Evolutionary conservation across 2,329 filamentous ascomycete genomes (phyloP).

Genomic region (Zelopaecilomyces penicillatus): DNA sequence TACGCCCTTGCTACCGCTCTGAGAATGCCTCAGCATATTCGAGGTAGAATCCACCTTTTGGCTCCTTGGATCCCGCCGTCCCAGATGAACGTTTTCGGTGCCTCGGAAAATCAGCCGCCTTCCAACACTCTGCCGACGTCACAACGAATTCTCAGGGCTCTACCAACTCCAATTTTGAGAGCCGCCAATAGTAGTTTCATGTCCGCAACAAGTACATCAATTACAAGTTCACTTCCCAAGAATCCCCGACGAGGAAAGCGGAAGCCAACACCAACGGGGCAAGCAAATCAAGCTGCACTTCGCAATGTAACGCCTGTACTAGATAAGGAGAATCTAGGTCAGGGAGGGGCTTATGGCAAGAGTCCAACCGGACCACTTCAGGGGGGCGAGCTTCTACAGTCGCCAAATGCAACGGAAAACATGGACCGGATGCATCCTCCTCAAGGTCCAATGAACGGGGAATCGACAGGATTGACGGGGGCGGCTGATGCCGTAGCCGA

Average conservation of each 20-base stretch:
- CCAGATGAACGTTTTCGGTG: slow-evolving; percentile 73
- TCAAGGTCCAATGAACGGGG: slow-evolving; percentile 16
- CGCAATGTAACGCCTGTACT: slow-evolving; percentile 28
- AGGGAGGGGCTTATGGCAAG: slow-evolving; percentile 18
- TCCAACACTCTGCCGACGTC: slow-evolving; percentile 83
- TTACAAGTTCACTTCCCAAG: slow-evolving; percentile 70
- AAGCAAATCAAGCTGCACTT: slow-evolving; percentile 27
- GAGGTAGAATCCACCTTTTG: slow-evolving; percentile 85
- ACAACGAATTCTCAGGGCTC: slow-evolving; percentile 79
- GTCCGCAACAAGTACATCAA: slow-evolving; percentile 78
- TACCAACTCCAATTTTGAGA: slow-evolving; percentile 85
- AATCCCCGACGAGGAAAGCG: slow-evolving; percentile 52
- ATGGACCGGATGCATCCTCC: slow-evolving; percentile 39
- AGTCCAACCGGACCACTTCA: slow-evolving; percentile 15
- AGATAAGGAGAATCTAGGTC: slow-evolving; percentile 43
- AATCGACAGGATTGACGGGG: slow-evolving; percentile 36
- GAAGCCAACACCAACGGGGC: slow-evolving; percentile 36
- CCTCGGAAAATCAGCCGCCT: slow-evolving; percentile 65
- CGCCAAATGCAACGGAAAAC: slow-evolving; percentile 33
- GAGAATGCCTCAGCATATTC: slow-evolving; percentile 91
- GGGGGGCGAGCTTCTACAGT: slow-evolving; percentile 13
- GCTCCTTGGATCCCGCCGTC: slow-evolving; percentile 97
- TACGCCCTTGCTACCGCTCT: slow-evolving; percentile 93
- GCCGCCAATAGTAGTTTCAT: slow-evolving; percentile 95
- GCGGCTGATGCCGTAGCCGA: slow-evolving; percentile 56